Conservation (phyloP, 2,329 filamentous ascomycete species). For the Celoporthe dispersa region DNA sequence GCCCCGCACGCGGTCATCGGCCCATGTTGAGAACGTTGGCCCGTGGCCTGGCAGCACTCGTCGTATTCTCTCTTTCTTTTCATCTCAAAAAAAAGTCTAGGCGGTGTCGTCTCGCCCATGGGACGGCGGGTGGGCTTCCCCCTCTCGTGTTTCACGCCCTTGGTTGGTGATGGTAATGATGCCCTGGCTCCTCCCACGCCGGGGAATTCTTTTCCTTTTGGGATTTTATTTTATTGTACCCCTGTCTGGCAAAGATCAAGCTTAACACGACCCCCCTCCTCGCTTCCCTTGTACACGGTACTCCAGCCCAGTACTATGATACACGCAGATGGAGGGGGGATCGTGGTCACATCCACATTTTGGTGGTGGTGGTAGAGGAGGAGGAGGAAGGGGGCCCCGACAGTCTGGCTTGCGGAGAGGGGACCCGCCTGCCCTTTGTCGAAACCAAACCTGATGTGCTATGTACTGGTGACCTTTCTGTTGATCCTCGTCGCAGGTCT, state of each 20-base stretch:
- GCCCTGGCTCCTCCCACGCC: background rate
- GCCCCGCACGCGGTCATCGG: background rate
- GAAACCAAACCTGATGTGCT: conserved; percentile 4
- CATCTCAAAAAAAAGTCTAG: background rate
- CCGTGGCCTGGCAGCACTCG: background rate
- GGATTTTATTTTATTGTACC: background rate
- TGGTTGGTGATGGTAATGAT: background rate
- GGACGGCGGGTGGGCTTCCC: background rate
- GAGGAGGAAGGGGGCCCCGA: no score
- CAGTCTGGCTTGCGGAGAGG: background rate
- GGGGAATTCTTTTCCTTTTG: background rate
- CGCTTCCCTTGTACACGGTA: background rate
- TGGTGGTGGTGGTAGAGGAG: background rate
- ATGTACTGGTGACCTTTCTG: background rate
- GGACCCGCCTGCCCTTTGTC: background rate
- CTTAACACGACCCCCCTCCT: background rate
- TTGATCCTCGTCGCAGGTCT: conserved; percentile 1
- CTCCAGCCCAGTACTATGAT: background rate
- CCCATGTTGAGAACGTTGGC: background rate
- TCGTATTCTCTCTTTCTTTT: background rate
- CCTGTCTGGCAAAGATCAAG: conserved; percentile 4
- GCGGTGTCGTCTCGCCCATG: background rate
- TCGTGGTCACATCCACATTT: background rate
- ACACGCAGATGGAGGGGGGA: background rate
- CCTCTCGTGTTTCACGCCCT: background rate